These are phyloP conservation scores for Populus tomentosa DNA, from an alignment of 441 rosid genomes.

Conservation along the genomic window DNA sequence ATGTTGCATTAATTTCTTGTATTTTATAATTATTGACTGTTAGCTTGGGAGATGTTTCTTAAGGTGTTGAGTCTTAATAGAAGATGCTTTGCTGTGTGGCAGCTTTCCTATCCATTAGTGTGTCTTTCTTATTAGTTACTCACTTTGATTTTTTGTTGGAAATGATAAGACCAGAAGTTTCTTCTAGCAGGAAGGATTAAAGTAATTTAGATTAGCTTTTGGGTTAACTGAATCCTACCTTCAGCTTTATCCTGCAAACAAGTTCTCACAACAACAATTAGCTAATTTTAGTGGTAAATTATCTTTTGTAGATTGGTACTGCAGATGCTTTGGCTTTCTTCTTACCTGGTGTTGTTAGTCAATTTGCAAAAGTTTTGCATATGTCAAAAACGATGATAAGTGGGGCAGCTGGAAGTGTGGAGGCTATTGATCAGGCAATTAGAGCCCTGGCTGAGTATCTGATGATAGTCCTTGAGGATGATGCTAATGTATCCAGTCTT, in stretches of 20 bases:
- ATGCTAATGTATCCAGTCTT: conserved; percentile 48
- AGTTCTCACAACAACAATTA: conserved; percentile 5
- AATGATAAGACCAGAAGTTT: neutral
- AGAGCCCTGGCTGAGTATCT: conserved; percentile 92
- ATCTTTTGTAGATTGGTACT: conserved; percentile 63
- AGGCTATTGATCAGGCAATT: conserved; percentile 79
- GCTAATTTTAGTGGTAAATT: conserved; percentile 9
- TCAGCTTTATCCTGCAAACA: conserved; percentile 7
- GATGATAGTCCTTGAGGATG: conserved; percentile 81
- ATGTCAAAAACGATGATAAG: conserved; percentile 73
- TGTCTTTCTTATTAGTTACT: neutral
- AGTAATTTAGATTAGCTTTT: neutral
- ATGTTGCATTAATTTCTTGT: neutral
- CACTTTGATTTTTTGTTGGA: neutral
- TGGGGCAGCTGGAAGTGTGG: conserved; percentile 93
- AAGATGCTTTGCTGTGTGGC: neutral
- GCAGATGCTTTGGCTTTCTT: conserved; percentile 94
- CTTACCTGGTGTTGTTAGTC: conserved; percentile 95
- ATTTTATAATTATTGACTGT: too few relatives aligned
- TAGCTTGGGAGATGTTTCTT: neutral
- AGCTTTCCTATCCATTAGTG: neutral
- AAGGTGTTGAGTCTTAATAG: neutral
- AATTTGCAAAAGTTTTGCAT: conserved; percentile 77
- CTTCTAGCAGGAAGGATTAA: neutral
- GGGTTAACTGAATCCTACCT: neutral